A percentile compares a stretch with the other conserved stretches of the same genome.
Evolutionary conservation across 2,329 filamentous ascomycete species (phyloP).

Genomic region (Hypomyces perniciosus): DNA sequence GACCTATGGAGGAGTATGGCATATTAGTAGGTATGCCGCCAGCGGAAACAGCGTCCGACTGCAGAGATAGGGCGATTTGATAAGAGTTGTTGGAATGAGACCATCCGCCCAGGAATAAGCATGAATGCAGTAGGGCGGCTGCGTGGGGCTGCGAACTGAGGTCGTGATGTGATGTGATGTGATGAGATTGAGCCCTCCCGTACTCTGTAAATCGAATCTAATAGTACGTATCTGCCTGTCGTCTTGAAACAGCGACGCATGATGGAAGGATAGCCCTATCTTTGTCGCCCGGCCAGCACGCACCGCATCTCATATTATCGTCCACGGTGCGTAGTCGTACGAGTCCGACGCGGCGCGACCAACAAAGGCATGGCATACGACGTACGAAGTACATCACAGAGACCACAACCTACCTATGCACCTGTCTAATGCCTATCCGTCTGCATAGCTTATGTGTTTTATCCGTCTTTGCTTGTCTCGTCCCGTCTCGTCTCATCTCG

Average conservation of each 20-base stretch:
- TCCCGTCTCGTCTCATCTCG: not conserved
- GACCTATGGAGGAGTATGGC: constrained; percentile 8
- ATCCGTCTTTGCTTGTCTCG: not conserved
- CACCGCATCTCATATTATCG: not conserved
- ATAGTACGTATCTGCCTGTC: constrained; percentile 1
- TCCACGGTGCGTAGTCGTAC: not conserved
- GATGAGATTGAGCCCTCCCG: constrained; percentile 2
- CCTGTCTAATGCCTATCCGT: not conserved
- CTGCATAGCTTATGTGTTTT: not conserved
- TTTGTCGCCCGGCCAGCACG: constrained; percentile 2
- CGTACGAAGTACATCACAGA: too few species aligned
- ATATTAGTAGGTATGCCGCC: constrained; percentile 1
- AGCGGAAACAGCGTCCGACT: not conserved
- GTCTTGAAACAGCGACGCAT: not conserved
- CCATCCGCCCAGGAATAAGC: constrained; percentile 1
- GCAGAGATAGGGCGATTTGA: too few species aligned
- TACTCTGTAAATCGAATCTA: constrained; percentile 10
- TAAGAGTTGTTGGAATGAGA: not conserved
- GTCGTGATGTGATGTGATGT: not conserved
- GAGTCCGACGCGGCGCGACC: constrained; percentile 6
- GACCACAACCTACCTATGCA: not conserved
- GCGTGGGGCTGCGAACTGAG: constrained; percentile 7
- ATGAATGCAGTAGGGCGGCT: constrained; percentile 6
- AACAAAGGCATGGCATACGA: not conserved
- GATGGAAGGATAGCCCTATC: constrained; percentile 2